Base-by-base conservation (phyloP, 73 alveolate species). In the Paramecium primaurelia region DNA sequence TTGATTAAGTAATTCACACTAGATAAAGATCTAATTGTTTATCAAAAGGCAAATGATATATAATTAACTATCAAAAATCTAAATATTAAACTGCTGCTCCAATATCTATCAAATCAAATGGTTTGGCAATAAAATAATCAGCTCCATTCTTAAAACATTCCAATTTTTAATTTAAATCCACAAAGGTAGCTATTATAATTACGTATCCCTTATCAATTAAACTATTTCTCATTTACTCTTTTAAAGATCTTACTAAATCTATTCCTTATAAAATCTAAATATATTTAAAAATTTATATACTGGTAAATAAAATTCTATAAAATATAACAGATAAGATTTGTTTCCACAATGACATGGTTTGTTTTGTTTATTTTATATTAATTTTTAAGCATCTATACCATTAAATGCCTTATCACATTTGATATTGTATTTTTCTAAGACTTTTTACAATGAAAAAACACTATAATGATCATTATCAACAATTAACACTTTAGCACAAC, bases 401-500 rank as follows among this genome's bases (percentile, higher is more conserved):
- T 80, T 80, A 18, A 80, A 80, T 2, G 91, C 91, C 38, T 25
- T 80, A 49, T 80, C 91, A 22, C 77, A 42, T 80, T 80, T 80
- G 0, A 80, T 80, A 28, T 80, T 47, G 18, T 80, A 80, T 22
- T 80, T 80, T 80, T 28, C 91, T 12, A 80, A 80, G 58, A 80
- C 91, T 26, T 26, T 32, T 26, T 80, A 80, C 20, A 80, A 47
- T 4, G 91, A 25, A 14, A 26, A 42, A 10, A 80, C 91, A 47
- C 91, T 80, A 49, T 80, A 80, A 80, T 80, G 91, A 80, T 80
- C 91, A 80, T 80, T 80, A 80, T 80, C 91, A 1, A 80, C 91
- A 45, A 80, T 80, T 80, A 80, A 36, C 6, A 80, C 91, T 44
- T 80, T 80, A 3, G 91, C 25, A 36, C 91, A 80, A 80, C 91